Percentiles rank a stretch among this genome's conserved stretches.
Evolutionary conservation across 257 asterid species (phyloP).

Genomic region (Penstemon newberryi): DNA sequence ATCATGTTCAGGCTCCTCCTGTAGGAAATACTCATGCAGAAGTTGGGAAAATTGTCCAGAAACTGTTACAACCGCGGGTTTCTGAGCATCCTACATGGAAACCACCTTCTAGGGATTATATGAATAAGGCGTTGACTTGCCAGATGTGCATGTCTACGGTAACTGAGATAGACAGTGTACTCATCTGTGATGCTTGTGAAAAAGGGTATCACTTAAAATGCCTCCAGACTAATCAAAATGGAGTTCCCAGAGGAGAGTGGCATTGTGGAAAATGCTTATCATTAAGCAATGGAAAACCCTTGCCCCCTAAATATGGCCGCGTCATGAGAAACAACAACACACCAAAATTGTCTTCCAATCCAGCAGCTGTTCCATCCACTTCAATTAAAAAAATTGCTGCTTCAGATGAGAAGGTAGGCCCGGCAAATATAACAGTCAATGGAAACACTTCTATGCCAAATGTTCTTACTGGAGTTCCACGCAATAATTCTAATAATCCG

Average conservation of each 20-base stretch:
- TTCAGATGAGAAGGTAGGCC: constrained; percentile 47
- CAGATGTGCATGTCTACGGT: constrained; percentile 61
- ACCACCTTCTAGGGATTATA: constrained; percentile 90
- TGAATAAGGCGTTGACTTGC: constrained; percentile 76
- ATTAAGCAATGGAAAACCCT: constrained; percentile 78
- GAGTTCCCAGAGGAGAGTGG: constrained; percentile 89
- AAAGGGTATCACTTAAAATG: constrained; percentile 95
- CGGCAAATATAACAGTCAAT: constrained; percentile 41
- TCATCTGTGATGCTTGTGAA: constrained; percentile 94
- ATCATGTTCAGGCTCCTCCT: constrained; percentile 40
- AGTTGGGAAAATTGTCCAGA: constrained; percentile 73
- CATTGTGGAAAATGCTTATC: constrained; percentile 91
- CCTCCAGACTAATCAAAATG: constrained; percentile 64
- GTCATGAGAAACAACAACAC: constrained; percentile 75
- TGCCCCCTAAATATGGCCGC: constrained; percentile 97
- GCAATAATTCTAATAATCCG: constrained; percentile 36
- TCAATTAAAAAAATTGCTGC: constrained; percentile 44
- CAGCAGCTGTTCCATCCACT: constrained; percentile 44
- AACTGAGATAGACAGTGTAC: constrained; percentile 68
- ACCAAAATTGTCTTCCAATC: constrained; percentile 47
- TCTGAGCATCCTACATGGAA: constrained; percentile 71
- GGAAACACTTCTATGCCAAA: constrained; percentile 47
- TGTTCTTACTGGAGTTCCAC: constrained; percentile 35
- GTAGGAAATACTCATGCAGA: constrained; percentile 68
- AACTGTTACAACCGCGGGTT: constrained; percentile 55